phyloP scores from a whole-genome alignment of 2,329 filamentous ascomycete genomes.

The Sphaceloma murrayae region DNA sequence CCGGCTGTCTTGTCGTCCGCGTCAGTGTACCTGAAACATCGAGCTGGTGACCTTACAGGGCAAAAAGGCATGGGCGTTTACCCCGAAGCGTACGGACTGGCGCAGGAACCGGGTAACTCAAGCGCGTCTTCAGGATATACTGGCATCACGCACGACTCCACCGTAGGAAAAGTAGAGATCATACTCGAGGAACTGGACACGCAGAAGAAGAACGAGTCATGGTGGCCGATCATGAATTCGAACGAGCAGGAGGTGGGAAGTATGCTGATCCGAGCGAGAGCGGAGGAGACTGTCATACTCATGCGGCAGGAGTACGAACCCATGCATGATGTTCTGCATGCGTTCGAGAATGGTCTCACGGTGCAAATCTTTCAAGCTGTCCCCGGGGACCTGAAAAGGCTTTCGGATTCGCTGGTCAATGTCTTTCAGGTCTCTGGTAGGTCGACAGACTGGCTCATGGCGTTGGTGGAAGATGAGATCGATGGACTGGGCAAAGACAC shows the following conservation, averaged over 20 bases:
- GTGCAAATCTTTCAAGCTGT: slow-evolving; percentile 73
- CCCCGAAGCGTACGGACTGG: slow-evolving; percentile 29
- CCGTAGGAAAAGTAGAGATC: slow-evolving; percentile 68
- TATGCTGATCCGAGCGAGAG: slow-evolving; percentile 70
- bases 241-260: slow-evolving; percentile 69
- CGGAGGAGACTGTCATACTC: slow-evolving; percentile 84
- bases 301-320: slow-evolving; percentile 76
- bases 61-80: slow-evolving; percentile 14
- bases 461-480: slow-evolving; percentile 91
- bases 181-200: slow-evolving; percentile 67
- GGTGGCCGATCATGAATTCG: slow-evolving; percentile 70
- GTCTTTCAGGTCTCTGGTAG: slow-evolving; percentile 89
- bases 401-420: slow-evolving; percentile 81
- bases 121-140: slow-evolving; percentile 33
- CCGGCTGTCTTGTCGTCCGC: slow-evolving; percentile 59
- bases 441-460: slow-evolving; percentile 81
- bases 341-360: slow-evolving; percentile 74
- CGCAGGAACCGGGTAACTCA: slow-evolving; percentile 27
- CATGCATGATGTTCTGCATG: slow-evolving; percentile 73
- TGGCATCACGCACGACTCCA: slow-evolving; percentile 40
- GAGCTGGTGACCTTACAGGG: slow-evolving; percentile 30
- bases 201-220: slow-evolving; percentile 72
- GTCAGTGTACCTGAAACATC: slow-evolving; percentile 61
- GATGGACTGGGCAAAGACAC: slow-evolving; percentile 81
- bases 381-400: slow-evolving; percentile 63